These are phyloP conservation scores for Miscanthus lutarioriparius DNA, from an alignment of 176 grass and related monocot genomes.

Conservation along the genomic window DNA sequence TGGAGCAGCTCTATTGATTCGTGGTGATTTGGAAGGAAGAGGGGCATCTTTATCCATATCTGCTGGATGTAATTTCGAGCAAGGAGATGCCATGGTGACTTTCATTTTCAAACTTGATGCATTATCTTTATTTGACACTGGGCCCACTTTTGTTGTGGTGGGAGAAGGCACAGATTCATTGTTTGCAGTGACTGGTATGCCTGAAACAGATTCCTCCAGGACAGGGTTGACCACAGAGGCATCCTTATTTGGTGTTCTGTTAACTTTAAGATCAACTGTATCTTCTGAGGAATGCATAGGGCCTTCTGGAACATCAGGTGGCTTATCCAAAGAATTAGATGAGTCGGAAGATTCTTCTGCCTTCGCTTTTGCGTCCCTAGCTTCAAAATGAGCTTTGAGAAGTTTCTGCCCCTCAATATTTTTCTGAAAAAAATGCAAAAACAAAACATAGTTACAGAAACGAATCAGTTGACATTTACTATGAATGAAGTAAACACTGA, in stretches of 20 bases:
- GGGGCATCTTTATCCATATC: conserved; percentile 40
- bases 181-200: conserved; percentile 11
- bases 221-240: neutral
- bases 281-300: conserved; percentile 35
- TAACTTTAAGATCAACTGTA: conserved; percentile 30
- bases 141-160: conserved; percentile 14
- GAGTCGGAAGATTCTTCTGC: conserved; percentile 49
- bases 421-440: conserved; percentile 39
- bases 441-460: conserved; percentile 33
- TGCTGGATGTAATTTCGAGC: conserved; percentile 35
- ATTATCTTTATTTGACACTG: conserved; percentile 44
- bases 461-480: neutral
- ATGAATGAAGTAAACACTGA: conserved; percentile 5
- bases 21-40: conserved; percentile 38
- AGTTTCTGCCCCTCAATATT: conserved; percentile 61
- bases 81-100: conserved; percentile 21
- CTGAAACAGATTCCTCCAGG: conserved; percentile 39
- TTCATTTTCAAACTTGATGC: conserved; percentile 33
- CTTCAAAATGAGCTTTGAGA: conserved; percentile 63
- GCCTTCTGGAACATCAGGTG: conserved; percentile 40
- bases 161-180: conserved; percentile 30
- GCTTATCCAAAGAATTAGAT: conserved; percentile 55
- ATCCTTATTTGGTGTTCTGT: conserved; percentile 37
- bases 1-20: conserved; percentile 16
- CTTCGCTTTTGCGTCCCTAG: conserved; percentile 44